Evolutionary conservation across 2,329 filamentous ascomycete genomes (phyloP).

Genomic region (Claviceps purpurea): DNA sequence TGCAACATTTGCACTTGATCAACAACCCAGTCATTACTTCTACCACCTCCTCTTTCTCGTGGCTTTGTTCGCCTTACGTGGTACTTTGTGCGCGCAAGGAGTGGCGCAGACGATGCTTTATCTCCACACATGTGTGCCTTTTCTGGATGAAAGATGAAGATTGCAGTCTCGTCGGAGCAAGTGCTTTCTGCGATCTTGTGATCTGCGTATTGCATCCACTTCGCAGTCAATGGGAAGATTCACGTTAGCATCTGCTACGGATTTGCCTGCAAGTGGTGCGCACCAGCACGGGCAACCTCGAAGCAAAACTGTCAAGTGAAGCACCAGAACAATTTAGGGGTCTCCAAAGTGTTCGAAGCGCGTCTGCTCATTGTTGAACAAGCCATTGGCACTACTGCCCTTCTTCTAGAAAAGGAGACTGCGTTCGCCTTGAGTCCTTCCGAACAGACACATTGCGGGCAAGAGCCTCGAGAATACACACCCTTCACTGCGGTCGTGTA

Average conservation of each 20-base stretch:
- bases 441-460: background rate
- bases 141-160: background rate
- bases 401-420: background rate
- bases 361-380: slow-evolving; percentile 4
- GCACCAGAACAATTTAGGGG: slow-evolving; percentile 34
- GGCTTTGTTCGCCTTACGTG: slow-evolving; percentile 23
- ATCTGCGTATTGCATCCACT: slow-evolving; percentile 1
- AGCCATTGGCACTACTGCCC: background rate
- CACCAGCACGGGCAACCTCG: slow-evolving; percentile 14
- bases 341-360: slow-evolving; percentile 11
- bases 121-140: background rate
- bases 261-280: slow-evolving; percentile 14
- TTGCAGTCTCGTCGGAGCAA: background rate
- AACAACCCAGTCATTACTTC: background rate
- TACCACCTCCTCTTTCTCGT: background rate
- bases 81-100: slow-evolving; percentile 6
- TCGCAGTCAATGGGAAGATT: slow-evolving; percentile 26
- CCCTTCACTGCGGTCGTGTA: background rate
- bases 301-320: slow-evolving; percentile 34
- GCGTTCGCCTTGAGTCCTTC: background rate
- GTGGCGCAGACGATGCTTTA: background rate
- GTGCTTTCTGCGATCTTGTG: background rate
- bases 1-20: slow-evolving; percentile 7
- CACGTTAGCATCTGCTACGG: slow-evolving; percentile 26
- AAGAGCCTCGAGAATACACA: background rate